Conservation (phyloP, 345 rosid species). For the Fremontodendron californicum region DNA sequence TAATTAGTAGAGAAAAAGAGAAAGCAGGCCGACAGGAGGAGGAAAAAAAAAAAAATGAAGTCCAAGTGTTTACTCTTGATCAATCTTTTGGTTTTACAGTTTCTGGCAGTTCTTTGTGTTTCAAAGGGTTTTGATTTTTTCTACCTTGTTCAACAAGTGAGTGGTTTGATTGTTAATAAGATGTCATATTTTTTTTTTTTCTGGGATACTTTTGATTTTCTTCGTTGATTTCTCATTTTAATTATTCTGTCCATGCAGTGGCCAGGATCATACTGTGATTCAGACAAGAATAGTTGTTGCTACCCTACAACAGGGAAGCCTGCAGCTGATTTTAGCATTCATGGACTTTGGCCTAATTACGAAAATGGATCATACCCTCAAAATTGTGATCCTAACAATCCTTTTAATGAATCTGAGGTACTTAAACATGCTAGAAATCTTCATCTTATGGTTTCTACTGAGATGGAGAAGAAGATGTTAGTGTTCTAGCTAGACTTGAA, state of each 20-base stretch:
- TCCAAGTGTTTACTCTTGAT: background rate
- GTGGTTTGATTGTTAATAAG: background rate
- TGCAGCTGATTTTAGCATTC: slow-evolving; percentile 72
- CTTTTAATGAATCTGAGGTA: slow-evolving; percentile 59
- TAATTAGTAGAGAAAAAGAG: background rate
- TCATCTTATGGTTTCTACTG: background rate
- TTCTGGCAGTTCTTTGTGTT: slow-evolving; percentile 6
- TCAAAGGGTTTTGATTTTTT: slow-evolving; percentile 85
- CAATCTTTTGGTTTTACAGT: slow-evolving; percentile 3
- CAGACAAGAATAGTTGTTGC: slow-evolving; percentile 51
- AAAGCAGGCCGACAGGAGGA: background rate
- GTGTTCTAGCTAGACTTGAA: background rate
- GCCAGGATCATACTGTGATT: slow-evolving; percentile 89
- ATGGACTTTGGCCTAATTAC: slow-evolving; percentile 93
- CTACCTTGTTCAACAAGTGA: slow-evolving; percentile 92
- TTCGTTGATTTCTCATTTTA: background rate
- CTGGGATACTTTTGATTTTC: background rate
- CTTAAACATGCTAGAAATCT: background rate
- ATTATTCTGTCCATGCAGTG: slow-evolving; percentile 40
- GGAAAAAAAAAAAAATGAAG: slow-evolving; percentile 1
- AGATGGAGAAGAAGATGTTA: background rate
- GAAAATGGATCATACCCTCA: slow-evolving; percentile 62
- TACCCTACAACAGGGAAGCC: slow-evolving; percentile 87
- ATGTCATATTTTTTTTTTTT: background rate
- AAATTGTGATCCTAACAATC: slow-evolving; percentile 50